These are phyloP conservation scores for Aureobasidium musti DNA, from an alignment of 2,329 filamentous ascomycete genomes.

Conservation along the genomic window DNA sequence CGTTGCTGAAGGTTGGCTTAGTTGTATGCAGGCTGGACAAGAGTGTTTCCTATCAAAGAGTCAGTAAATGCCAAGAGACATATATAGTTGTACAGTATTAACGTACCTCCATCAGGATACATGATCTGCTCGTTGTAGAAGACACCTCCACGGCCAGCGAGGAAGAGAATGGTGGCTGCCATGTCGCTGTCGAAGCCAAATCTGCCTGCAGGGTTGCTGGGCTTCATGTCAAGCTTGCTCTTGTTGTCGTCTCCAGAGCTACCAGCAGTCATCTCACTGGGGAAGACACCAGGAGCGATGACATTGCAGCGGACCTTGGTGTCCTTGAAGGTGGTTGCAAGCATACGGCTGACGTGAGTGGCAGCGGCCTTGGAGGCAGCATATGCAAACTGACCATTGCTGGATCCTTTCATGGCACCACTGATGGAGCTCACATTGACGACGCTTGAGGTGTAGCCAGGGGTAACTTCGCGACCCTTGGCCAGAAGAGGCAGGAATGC, in stretches of 20 bases:
- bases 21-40: slow-evolving; percentile 26
- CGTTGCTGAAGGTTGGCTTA: slow-evolving; percentile 9
- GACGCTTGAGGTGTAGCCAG: slow-evolving; percentile 53
- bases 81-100: neutral
- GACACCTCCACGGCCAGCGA: slow-evolving; percentile 54
- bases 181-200: slow-evolving; percentile 53
- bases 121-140: slow-evolving; percentile 59
- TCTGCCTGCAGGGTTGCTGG: slow-evolving; percentile 50
- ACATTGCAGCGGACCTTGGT: slow-evolving; percentile 49
- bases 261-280: slow-evolving; percentile 53
- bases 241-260: slow-evolving; percentile 52
- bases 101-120: slow-evolving; percentile 51
- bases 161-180: slow-evolving; percentile 54
- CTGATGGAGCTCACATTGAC: slow-evolving; percentile 58
- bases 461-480: slow-evolving; percentile 50
- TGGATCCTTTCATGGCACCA: slow-evolving; percentile 55
- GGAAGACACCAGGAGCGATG: slow-evolving; percentile 51
- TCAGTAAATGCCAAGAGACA: neutral
- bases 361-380: slow-evolving; percentile 54
- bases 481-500: slow-evolving; percentile 58
- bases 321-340: slow-evolving; percentile 49
- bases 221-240: slow-evolving; percentile 46
- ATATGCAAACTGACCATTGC: slow-evolving; percentile 56
- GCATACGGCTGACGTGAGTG: slow-evolving; percentile 51
- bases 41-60: slow-evolving; percentile 18